These are phyloP conservation scores for Yamadazyma jaroonii DNA, from an alignment of 1,139 yeast genomes.

Conservation along the genomic window DNA sequence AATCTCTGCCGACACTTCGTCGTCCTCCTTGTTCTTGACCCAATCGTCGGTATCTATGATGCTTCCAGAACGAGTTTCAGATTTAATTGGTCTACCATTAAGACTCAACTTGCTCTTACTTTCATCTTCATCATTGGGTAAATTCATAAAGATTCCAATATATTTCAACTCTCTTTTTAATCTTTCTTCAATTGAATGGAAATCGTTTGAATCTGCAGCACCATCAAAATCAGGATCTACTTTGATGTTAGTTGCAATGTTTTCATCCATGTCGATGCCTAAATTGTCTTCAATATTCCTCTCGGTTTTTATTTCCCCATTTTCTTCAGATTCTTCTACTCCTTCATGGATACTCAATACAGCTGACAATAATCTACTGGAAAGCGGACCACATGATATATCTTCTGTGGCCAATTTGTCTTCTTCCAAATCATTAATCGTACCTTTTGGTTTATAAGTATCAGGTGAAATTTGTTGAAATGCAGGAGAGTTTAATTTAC, in stretches of 20 bases:
- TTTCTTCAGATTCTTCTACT: slow-evolving; percentile 21
- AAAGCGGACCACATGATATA: slow-evolving; percentile 88
- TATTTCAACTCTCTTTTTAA: slow-evolving; percentile 82
- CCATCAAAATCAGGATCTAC: slow-evolving; percentile 35
- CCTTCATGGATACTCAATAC: slow-evolving; percentile 56
- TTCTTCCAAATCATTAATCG: slow-evolving; percentile 59
- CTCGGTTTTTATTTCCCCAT: slow-evolving; percentile 10
- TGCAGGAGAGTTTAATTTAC: slow-evolving; percentile 39
- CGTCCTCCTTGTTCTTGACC: slow-evolving; percentile 85
- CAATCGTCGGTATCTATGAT: slow-evolving; percentile 69
- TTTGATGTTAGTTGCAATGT: slow-evolving; percentile 38
- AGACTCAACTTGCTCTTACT: slow-evolving; percentile 19
- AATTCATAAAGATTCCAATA: slow-evolving; percentile 85
- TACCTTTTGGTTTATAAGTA: slow-evolving; percentile 59
- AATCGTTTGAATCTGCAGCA: slow-evolving; percentile 50
- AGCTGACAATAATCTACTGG: slow-evolving; percentile 82
- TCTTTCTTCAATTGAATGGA: slow-evolving; percentile 80
- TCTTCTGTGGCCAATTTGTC: slow-evolving; percentile 66
- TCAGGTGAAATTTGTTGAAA: slow-evolving; percentile 39
- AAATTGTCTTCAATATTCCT: slow-evolving; percentile 4
- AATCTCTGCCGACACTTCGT: slow-evolving; percentile 86
- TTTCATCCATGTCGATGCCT: slow-evolving; percentile 24
- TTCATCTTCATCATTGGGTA: slow-evolving; percentile 28
- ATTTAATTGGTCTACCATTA: slow-evolving; percentile 20
- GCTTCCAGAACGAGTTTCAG: slow-evolving; percentile 20